Evolutionary conservation across 2,329 filamentous ascomycete genomes (phyloP).

Genomic region (Zasmidium cellare): DNA sequence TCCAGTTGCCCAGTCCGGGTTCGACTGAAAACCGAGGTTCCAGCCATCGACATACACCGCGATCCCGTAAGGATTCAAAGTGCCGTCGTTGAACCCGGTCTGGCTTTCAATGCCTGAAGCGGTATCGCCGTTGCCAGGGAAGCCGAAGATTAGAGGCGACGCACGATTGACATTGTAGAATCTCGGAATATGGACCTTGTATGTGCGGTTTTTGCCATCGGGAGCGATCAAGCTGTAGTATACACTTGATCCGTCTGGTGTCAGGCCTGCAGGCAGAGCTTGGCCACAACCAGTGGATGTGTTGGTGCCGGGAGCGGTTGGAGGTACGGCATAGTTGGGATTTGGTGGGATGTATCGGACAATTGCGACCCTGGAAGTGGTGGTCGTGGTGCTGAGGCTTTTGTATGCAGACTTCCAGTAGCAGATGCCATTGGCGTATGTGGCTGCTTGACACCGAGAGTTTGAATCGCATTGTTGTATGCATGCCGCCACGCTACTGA

Average conservation of each 20-base stretch:
- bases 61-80: constrained; percentile 45
- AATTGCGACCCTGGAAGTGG: neutral
- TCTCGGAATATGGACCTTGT: constrained; percentile 39
- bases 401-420: neutral
- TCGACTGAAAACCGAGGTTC: constrained; percentile 18
- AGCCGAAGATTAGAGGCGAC: constrained; percentile 46
- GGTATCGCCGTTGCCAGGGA: constrained; percentile 42
- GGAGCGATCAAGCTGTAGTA: constrained; percentile 2
- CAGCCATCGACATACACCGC: constrained; percentile 44
- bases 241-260: neutral
- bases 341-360: neutral
- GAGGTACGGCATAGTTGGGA: neutral
- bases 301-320: constrained; percentile 1
- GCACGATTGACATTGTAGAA: constrained; percentile 40
- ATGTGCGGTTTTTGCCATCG: constrained; percentile 34
- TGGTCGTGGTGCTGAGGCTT: neutral
- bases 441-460: neutral
- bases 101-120: constrained; percentile 40
- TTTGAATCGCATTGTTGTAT: neutral
- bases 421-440: neutral
- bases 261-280: neutral
- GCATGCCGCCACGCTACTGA: neutral
- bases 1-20: constrained; percentile 12
- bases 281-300: constrained; percentile 9
- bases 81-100: constrained; percentile 44